These are phyloP conservation scores for Fusarium secorum DNA, from an alignment of 2,329 filamentous ascomycete species.

Conservation along the genomic window DNA sequence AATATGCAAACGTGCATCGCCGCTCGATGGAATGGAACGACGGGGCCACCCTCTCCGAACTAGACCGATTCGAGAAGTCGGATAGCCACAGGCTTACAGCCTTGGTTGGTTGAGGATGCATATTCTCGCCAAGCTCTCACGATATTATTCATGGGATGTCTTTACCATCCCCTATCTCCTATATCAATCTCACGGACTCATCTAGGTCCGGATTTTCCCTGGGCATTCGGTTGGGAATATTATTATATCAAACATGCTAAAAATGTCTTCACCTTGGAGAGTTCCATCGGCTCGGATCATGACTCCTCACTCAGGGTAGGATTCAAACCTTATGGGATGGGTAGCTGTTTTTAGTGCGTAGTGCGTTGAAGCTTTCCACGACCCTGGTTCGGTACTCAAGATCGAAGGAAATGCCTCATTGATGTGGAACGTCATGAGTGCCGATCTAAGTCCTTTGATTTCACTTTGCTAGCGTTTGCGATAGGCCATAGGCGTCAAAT, in stretches of 20 bases:
- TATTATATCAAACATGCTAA: not conserved
- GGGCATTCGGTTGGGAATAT: not conserved
- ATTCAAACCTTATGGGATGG: slow-evolving; percentile 10
- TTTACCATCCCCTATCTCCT: slow-evolving; percentile 6
- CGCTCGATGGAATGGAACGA: slow-evolving; percentile 26
- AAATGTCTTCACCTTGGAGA: not conserved
- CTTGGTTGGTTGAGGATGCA: slow-evolving; percentile 1
- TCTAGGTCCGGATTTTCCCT: slow-evolving; percentile 9
- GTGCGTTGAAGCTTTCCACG: slow-evolving; percentile 12
- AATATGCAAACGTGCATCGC: slow-evolving; percentile 30
- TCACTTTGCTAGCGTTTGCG: not conserved
- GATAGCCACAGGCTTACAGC: not conserved
- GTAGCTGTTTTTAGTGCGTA: slow-evolving; percentile 13
- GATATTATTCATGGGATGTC: slow-evolving; percentile 12
- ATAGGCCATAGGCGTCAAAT: not conserved
- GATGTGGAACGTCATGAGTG: slow-evolving; percentile 16
- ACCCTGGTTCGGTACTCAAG: slow-evolving; percentile 17
- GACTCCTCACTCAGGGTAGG: slow-evolving; percentile 3
- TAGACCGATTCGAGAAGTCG: slow-evolving; percentile 6
- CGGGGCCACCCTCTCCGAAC: slow-evolving; percentile 11
- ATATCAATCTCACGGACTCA: not conserved
- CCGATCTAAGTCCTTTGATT: slow-evolving; percentile 34
- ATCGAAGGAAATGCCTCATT: slow-evolving; percentile 30
- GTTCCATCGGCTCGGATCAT: slow-evolving; percentile 4
- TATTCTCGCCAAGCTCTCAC: slow-evolving; percentile 11